Evolutionary conservation across 371 early-diverging fungal species (phyloP), one percentile per base, ranked within the genome.

Genomic region (Mucor piriformis): DNA sequence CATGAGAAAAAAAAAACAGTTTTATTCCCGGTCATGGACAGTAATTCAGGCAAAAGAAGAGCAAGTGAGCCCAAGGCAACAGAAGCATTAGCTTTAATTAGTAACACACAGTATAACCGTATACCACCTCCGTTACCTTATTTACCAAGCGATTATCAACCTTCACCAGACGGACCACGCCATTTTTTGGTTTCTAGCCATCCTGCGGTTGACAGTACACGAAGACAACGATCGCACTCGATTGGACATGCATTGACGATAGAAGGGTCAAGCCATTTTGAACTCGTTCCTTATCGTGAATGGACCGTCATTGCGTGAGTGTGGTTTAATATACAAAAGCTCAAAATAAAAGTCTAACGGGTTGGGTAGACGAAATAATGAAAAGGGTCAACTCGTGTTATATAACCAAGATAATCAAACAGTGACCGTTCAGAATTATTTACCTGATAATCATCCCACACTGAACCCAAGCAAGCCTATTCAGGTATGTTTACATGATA

Each of bases 231-330:
- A 1, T 62, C 75, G 6, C 63, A 40, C 13, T 71, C 77, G 2
- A 54, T 67, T 24, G 71, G 64, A n/a, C 47, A 61, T 59, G 66
- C 27, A 20, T 59, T 54, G 56, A 59, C 56, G 21, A 55, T 46
- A 46, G 66, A 33, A 44, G n/a, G n/a, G n/a, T 13, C 15, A 20
- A n/a, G 2, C 16, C 16, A 69, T 21, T 69, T 61, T 49, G 81
- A 80, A 35, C 62, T 82, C 0, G 79, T 82, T 2, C 83, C 83
- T 23, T 82, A 82, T 46, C 66, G 74, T n/a, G 83, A 83, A 43
- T 83, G 79, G 77, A 79, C 81, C 4, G 68, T 83, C 12, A 83
- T 83, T 35, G 64, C 75, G 81, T 83, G 73, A 65, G 70, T 54
- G 18, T 18, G 16, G 3, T 35, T 5, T 25, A 1, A 20, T 11